phyloP scores from a whole-genome alignment of 192 early-diverging fungal genomes.

The Funneliformis geosporum region DNA sequence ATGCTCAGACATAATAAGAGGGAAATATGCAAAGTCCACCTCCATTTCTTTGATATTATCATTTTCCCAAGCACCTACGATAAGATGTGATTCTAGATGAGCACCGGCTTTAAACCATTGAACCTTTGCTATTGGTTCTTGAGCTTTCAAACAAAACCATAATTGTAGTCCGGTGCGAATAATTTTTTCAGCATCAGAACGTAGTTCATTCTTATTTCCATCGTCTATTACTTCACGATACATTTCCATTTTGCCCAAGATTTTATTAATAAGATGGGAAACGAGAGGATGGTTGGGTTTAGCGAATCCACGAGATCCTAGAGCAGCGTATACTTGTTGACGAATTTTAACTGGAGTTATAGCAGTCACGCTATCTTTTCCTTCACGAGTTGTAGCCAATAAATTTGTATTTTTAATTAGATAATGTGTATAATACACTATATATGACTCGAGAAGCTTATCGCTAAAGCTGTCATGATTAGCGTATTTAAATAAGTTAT shows the following conservation, averaged over 20 bases:
- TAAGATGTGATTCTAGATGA: not conserved
- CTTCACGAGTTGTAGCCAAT: not conserved
- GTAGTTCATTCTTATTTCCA: not conserved
- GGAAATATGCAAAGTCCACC: not conserved
- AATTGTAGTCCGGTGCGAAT: not conserved
- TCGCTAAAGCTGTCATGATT: not conserved
- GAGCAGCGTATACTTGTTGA: conserved; percentile 2
- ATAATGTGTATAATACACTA: not conserved
- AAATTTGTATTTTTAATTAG: not conserved
- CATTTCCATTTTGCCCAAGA: not conserved
- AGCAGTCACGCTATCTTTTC: not conserved
- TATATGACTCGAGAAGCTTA: not conserved
- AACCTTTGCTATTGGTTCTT: conserved; percentile 14
- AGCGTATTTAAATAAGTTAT: not conserved
- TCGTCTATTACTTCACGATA: not conserved
- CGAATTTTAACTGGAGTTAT: conserved; percentile 13
- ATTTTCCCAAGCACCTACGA: not conserved
- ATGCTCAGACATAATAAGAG: not conserved
- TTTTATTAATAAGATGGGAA: not conserved
- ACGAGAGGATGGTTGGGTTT: not conserved
- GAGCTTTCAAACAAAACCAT: conserved; percentile 11
- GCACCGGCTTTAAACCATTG: not conserved
- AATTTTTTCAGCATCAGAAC: not conserved
- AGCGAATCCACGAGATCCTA: conserved; percentile 3
- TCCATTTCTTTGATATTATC: not conserved